phyloP scores from a whole-genome alignment of 2,329 filamentous ascomycete species.

The Penicillium sp. region DNA sequence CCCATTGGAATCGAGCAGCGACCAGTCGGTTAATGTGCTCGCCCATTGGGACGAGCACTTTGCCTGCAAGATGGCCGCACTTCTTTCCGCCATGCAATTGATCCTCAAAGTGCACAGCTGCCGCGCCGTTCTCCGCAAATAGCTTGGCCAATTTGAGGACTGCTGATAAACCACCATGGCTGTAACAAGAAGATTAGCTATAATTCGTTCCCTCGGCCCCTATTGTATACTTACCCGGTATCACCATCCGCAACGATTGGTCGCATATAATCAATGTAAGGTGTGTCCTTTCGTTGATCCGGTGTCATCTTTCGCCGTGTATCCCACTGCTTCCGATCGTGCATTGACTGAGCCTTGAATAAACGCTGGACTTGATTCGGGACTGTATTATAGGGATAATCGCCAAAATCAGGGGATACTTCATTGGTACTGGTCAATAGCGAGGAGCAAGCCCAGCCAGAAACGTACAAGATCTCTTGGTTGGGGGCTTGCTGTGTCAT shows the following conservation, averaged over 20 bases:
- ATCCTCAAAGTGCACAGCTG: conserved; percentile 95
- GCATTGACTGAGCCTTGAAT: conserved; percentile 94
- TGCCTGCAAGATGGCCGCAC: conserved; percentile 93
- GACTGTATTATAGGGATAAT: conserved; percentile 98
- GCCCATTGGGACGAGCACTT: conserved; percentile 87
- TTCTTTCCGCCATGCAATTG: conserved; percentile 98
- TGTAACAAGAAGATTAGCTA: conserved; percentile 21
- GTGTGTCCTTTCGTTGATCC: conserved; percentile 69
- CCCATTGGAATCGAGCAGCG: conserved; percentile 94
- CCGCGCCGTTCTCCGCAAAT: conserved; percentile 95
- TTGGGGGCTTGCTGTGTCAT: conserved; percentile 98
- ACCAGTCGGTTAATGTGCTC: conserved; percentile 96
- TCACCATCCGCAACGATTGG: conserved; percentile 97
- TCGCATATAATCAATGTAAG: conserved; percentile 87
- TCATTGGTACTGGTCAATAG: conserved; percentile 93
- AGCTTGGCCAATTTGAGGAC: conserved; percentile 96
- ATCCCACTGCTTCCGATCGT: conserved; percentile 95
- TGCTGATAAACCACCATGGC: conserved; percentile 86
- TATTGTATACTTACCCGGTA: conserved; percentile 59
- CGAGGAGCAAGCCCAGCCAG: conserved; percentile 95
- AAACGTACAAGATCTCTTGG: conserved; percentile 94
- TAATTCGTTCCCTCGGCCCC: background rate
- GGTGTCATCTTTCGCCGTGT: conserved; percentile 72
- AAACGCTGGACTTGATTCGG: conserved; percentile 96
- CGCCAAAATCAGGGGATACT: conserved; percentile 94